Evolutionary conservation across 352 stramenopile genomes (phyloP).

Genomic region (Phytopythium kandeliae): DNA sequence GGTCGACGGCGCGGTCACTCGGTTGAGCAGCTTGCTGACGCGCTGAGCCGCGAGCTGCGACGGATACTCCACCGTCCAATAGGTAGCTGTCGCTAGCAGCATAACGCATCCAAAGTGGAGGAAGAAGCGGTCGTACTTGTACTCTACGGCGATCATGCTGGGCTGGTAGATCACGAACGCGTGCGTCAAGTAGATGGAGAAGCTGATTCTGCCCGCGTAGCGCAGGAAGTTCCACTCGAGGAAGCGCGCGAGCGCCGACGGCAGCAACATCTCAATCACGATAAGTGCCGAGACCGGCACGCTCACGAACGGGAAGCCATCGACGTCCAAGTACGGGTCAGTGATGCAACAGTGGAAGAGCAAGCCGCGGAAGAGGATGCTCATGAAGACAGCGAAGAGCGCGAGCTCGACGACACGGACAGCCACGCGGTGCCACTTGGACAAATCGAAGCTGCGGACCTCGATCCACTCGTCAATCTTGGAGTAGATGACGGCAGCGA

Average conservation of each 20-base stretch:
- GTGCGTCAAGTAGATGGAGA: conserved; percentile 39
- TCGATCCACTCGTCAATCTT: conserved; percentile 15
- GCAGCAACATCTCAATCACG: conserved; percentile 30
- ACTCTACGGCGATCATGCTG: neutral
- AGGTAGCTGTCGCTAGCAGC: conserved; percentile 15
- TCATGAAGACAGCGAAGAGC: conserved; percentile 21
- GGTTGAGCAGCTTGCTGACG: conserved; percentile 11
- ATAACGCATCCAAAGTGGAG: neutral
- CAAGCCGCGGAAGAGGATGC: conserved; percentile 13
- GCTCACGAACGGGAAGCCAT: conserved; percentile 22
- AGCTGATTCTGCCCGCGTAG: conserved; percentile 39
- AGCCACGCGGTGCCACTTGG: conserved; percentile 8
- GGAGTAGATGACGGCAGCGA: conserved; percentile 23
- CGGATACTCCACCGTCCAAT: conserved; percentile 38
- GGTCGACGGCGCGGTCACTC: too few species aligned
- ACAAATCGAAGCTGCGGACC: conserved; percentile 13
- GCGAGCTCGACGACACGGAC: conserved; percentile 20
- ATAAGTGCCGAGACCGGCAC: conserved; percentile 20
- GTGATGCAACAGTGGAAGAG: conserved; percentile 26
- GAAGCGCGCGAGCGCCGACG: conserved; percentile 21
- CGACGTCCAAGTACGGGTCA: too few species aligned
- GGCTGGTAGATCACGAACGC: conserved; percentile 22
- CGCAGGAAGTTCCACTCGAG: conserved; percentile 33
- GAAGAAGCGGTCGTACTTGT: neutral
- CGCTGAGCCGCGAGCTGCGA: conserved; percentile 32